Percentiles rank a stretch among this genome's conserved stretches.
These are phyloP conservation scores for Xylaria scruposa DNA, from an alignment of 495 filamentous ascomycete genomes.

Conservation along the genomic window DNA sequence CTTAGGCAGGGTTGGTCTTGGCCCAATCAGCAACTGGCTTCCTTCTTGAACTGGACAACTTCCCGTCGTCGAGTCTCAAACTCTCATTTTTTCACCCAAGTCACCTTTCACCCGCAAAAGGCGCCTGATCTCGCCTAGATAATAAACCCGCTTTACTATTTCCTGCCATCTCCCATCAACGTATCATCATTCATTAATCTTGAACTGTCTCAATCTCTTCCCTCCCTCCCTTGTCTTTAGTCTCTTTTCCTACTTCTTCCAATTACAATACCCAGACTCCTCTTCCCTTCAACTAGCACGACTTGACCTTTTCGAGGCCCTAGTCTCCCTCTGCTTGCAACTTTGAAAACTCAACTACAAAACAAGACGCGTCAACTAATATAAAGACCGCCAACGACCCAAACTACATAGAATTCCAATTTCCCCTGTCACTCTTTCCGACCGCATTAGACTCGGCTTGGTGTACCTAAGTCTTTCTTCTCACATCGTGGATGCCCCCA, in stretches of 20 bases:
- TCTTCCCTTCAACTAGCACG: conserved; percentile 5
- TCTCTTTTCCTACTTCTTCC: not conserved
- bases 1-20: conserved; percentile 17
- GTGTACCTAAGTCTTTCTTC: conserved; percentile 5
- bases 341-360: not conserved
- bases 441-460: conserved; percentile 16
- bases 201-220: conserved; percentile 5
- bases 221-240: not conserved
- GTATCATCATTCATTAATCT: not conserved
- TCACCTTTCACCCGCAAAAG: conserved; percentile 16
- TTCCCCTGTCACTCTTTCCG: conserved; percentile 19
- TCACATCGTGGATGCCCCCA: not conserved
- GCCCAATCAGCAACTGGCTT: conserved; percentile 30
- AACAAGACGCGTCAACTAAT: conserved; percentile 20
- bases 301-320: not conserved
- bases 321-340: not conserved
- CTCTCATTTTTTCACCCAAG: conserved; percentile 15
- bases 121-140: conserved; percentile 11
- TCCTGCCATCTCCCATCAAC: conserved; percentile 12
- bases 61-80: conserved; percentile 21
- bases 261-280: conserved; percentile 2
- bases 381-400: conserved; percentile 13
- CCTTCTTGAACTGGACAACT: conserved; percentile 29
- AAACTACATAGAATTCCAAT: conserved; percentile 9
- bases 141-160: not conserved